phyloP scores from a whole-genome alignment of 768 basidiomycete genomes.

The Lactarius hengduanensis region DNA sequence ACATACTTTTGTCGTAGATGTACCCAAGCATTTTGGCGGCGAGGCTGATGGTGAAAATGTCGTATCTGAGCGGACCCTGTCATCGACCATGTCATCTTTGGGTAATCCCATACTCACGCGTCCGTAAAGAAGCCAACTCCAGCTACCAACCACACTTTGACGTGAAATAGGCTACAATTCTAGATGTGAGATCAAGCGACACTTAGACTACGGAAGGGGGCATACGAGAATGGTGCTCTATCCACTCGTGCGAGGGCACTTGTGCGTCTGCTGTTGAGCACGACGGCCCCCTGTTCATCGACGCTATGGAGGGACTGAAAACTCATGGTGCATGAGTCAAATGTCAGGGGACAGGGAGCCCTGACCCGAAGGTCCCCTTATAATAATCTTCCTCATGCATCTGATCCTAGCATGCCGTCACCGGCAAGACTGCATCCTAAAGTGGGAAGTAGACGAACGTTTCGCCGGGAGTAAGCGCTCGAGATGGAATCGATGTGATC shows the following conservation, averaged over 20 bases:
- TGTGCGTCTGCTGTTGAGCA: constrained; percentile 68
- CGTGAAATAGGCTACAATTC: constrained; percentile 45
- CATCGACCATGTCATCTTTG: neutral
- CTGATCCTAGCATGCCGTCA: constrained; percentile 15
- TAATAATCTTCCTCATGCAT: constrained; percentile 7
- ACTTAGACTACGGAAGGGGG: neutral
- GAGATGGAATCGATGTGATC: neutral
- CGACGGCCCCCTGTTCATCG: neutral
- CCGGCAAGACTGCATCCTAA: neutral
- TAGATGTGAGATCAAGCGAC: neutral
- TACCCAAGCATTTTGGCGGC: constrained; percentile 81
- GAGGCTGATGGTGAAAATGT: constrained; percentile 89
- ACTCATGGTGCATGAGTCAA: constrained; percentile 18
- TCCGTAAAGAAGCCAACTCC: constrained; percentile 94
- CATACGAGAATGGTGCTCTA: constrained; percentile 80
- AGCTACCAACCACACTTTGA: constrained; percentile 47
- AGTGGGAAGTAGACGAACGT: constrained; percentile 21
- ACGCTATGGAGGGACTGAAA: constrained; percentile 9
- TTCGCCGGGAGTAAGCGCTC: neutral
- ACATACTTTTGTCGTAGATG: constrained; percentile 54
- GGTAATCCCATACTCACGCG: constrained; percentile 44
- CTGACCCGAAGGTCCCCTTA: neutral
- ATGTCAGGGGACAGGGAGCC: neutral
- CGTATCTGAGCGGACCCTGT: constrained; percentile 47
- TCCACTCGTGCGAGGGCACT: constrained; percentile 86